Conservation (phyloP, 768 basidiomycete genomes). For the Galerina sulciceps region DNA sequence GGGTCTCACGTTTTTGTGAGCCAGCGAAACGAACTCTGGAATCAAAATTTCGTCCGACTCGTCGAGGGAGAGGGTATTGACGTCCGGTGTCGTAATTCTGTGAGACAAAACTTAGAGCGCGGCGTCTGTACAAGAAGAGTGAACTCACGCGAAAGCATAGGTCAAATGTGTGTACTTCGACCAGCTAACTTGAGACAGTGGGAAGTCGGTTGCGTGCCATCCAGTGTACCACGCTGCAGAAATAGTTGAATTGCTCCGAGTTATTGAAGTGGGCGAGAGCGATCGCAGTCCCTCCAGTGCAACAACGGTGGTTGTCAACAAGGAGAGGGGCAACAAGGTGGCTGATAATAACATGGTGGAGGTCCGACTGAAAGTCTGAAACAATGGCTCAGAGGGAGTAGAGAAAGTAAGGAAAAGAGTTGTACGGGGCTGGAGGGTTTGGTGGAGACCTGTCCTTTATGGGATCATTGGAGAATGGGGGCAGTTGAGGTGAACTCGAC, state of each 20-base stretch:
- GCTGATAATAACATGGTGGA: neutral
- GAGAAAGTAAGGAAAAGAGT: neutral
- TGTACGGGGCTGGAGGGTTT: neutral
- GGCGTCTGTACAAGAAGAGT: neutral
- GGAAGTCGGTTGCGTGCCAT: constrained; percentile 46
- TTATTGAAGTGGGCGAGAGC: constrained; percentile 5
- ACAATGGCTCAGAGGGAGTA: neutral
- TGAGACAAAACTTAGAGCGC: neutral
- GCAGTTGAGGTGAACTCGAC: neutral
- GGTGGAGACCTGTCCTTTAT: constrained; percentile 7
- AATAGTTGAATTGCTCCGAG: constrained; percentile 25
- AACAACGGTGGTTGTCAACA: constrained; percentile 11
- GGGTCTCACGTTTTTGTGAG: constrained; percentile 41
- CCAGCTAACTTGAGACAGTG: constrained; percentile 50
- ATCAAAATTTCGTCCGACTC: constrained; percentile 51
- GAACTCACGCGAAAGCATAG: constrained; percentile 64
- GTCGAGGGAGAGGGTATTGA: constrained; percentile 34
- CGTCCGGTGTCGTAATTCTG: constrained; percentile 45
- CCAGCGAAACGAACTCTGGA: constrained; percentile 56
- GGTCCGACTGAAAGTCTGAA: neutral
- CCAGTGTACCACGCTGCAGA: constrained; percentile 53
- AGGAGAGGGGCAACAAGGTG: constrained; percentile 8
- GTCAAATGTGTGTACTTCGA: constrained; percentile 56
- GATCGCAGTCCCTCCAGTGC: constrained; percentile 18
- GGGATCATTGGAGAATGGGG: constrained; percentile 7